Evolutionary conservation across 2,329 filamentous ascomycete genomes (phyloP).

Genomic region (Mariannaea elegans): DNA sequence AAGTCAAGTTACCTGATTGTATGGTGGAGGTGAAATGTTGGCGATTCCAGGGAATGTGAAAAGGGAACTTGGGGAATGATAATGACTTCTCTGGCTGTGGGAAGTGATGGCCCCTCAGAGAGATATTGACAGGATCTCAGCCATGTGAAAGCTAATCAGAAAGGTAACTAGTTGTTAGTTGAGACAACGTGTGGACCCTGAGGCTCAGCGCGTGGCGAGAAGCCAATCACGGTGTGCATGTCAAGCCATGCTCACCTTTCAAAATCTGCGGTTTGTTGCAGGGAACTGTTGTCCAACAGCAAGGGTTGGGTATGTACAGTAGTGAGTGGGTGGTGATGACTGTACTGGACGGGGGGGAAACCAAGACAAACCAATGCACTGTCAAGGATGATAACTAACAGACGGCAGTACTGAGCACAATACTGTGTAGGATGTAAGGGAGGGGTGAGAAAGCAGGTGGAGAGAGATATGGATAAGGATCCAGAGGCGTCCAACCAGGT

Average conservation of each 20-base stretch:
- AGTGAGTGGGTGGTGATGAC: too few relatives aligned
- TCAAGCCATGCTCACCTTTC: conserved; percentile 4
- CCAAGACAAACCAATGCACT: conserved; percentile 2
- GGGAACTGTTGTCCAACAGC: too few relatives aligned
- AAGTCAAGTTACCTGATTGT: neutral
- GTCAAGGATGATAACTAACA: conserved; percentile 21
- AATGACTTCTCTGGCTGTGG: conserved; percentile 9
- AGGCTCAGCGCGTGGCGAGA: conserved; percentile 29
- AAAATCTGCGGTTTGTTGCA: too few relatives aligned
- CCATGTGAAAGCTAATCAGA: too few relatives aligned
- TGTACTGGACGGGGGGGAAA: neutral
- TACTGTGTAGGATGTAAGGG: neutral
- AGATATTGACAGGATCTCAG: too few relatives aligned
- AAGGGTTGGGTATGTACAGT: too few relatives aligned
- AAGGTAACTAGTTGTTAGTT: too few relatives aligned
- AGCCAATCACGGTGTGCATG: conserved; percentile 31
- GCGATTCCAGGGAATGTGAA: conserved; percentile 1
- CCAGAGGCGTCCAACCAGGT: too few relatives aligned
- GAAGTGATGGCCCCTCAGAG: too few relatives aligned
- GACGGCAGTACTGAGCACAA: too few relatives aligned
- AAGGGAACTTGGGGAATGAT: too few relatives aligned
- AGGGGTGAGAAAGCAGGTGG: neutral
- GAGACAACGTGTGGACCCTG: conserved; percentile 39
- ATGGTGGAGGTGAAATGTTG: neutral
- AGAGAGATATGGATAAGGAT: neutral